Evolutionary conservation across 495 filamentous ascomycete species (phyloP), one percentile per base, ranked within the genome.

Genomic region (Penicillium herquei): DNA sequence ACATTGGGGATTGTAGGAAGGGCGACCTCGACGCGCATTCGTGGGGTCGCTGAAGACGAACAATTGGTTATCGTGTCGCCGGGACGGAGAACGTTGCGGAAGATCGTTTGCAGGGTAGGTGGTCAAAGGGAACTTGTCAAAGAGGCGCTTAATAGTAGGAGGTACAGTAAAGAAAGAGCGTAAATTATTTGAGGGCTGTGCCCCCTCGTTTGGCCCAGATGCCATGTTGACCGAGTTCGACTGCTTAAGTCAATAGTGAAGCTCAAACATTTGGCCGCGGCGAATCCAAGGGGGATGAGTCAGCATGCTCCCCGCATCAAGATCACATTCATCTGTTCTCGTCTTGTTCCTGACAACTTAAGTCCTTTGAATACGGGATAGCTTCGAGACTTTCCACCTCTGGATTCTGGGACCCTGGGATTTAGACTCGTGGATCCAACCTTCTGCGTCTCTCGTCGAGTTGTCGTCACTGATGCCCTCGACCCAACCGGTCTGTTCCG

Each of bases 1-100:
- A 78, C 94, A 98, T 60, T 83, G 83, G 3, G 94, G 94, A 72
- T 98, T 97, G 75, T 89, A 96, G 47, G 89, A 93, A 17, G 91
- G 90, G 21, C 76, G 69, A 11, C 86, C 87, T 33, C 64, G 61
- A 26, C 69, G 65, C 17, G 87, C 91, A 56, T 86, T 88, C 26
- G 78, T 71, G 1, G 84, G 79, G 11, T 84, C 84, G 47, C 81
- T 81, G 70, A 96, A 98, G 33, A 96, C 76, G 66, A 92, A 92
- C 13, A 98, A 76, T 34, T 82, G 81, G 57, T 87, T 76, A 52
- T 75, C 64, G n/a, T 75, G 58, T 33, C 72, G 70, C 21, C 70
- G 52, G 18, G 63, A 59, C 16, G 83, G 84, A 12, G 78, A 74
- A 49, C 89, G 80, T 35, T 82, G 74, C 39, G 94, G 94, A 14